Evolutionary conservation across 2,329 filamentous ascomycete species (phyloP).

Genomic region (Magnaporthales sp.): DNA sequence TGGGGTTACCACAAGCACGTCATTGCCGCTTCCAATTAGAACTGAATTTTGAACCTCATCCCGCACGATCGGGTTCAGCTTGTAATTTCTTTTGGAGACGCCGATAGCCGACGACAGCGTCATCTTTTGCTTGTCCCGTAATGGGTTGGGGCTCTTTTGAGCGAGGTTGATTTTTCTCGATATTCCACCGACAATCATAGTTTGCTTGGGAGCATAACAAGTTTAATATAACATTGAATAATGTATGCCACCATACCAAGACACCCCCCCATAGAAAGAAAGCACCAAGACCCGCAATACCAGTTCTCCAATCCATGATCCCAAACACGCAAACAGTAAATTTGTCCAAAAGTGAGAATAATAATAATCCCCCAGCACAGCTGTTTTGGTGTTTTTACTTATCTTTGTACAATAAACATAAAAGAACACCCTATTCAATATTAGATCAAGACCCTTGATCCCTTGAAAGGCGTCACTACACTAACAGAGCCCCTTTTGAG

Average conservation of each 20-base stretch:
- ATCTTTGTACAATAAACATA: neutral
- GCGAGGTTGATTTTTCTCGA: too few species aligned
- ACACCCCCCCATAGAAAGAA: neutral
- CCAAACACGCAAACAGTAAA: neutral
- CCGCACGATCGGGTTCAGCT: neutral
- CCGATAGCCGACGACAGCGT: neutral
- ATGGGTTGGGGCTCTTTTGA: neutral
- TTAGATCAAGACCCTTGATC: constrained; percentile 5
- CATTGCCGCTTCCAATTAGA: constrained; percentile 4
- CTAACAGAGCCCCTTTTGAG: constrained; percentile 1
- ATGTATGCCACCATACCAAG: neutral
- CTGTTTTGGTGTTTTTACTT: constrained; percentile 3
- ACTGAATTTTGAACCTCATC: neutral
- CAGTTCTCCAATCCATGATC: neutral
- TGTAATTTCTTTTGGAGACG: neutral
- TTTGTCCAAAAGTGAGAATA: neutral
- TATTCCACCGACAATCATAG: too few species aligned
- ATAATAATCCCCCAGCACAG: constrained; percentile 9
- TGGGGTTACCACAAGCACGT: constrained; percentile 5
- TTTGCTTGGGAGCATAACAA: neutral
- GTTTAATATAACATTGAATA: neutral
- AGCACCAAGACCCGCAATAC: neutral
- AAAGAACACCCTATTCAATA: neutral
- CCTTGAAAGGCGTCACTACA: constrained; percentile 1
- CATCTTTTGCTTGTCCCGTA: neutral